A percentile compares a stretch with the other conserved stretches of the same genome.
These are phyloP conservation scores for Rhynchospora tenuis DNA, from an alignment of 176 grass and related monocot genomes.

Conservation along the genomic window DNA sequence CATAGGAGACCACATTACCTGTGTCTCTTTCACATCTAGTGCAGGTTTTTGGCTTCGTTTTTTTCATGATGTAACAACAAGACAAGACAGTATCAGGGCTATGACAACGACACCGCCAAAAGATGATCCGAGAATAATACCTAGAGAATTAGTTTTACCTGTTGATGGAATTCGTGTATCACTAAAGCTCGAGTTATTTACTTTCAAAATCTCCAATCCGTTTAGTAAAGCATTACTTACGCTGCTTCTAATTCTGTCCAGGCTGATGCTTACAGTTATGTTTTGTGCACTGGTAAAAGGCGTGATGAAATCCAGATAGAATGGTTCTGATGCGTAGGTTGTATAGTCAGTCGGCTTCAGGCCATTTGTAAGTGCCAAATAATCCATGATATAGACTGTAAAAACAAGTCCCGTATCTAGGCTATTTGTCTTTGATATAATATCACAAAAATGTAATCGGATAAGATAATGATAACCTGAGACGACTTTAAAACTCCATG, in stretches of 20 bases:
- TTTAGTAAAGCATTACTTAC: constrained; percentile 38
- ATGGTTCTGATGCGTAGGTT: background rate
- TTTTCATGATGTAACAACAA: background rate
- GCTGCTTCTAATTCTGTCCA: background rate
- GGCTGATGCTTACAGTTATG: constrained; percentile 35
- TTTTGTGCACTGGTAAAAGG: background rate
- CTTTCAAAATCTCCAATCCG: constrained; percentile 73
- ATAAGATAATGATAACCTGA: constrained; percentile 14
- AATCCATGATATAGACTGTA: constrained; percentile 25
- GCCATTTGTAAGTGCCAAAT: background rate
- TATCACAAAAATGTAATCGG: constrained; percentile 47
- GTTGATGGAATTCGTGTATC: background rate
- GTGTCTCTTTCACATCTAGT: constrained; percentile 29
- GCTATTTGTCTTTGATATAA: background rate
- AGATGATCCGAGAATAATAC: constrained; percentile 12
- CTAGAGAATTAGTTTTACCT: background rate
- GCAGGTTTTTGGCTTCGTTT: background rate
- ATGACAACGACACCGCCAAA: constrained; percentile 27
- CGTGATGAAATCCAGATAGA: constrained; percentile 14
- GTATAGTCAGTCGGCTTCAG: background rate
- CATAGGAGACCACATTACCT: constrained; percentile 23
- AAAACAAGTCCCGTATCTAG: constrained; percentile 9
- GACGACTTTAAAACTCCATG: constrained; percentile 26
- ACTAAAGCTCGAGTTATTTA: background rate
- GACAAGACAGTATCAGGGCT: background rate